Conservation (phyloP, 148 eudicot genomes). For the Rhododendron kiyosumense region DNA sequence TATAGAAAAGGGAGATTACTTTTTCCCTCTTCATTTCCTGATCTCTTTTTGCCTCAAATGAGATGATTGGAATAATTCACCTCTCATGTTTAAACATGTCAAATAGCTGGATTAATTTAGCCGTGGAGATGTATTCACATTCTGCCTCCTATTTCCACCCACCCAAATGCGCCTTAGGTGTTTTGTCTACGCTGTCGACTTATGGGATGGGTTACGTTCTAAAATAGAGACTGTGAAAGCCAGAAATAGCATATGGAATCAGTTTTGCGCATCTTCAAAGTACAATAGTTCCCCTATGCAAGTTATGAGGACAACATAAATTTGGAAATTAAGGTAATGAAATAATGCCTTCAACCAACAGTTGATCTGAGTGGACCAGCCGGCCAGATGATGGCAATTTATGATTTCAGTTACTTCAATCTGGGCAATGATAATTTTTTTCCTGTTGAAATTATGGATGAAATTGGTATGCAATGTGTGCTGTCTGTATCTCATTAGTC, state of each 20-base stretch:
- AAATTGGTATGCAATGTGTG: background rate
- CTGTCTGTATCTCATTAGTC: background rate
- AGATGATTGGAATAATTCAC: background rate
- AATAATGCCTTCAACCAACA: background rate
- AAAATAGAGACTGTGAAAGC: background rate
- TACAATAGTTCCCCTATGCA: background rate
- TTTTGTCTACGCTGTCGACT: background rate
- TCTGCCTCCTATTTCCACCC: background rate
- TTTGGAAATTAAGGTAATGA: background rate
- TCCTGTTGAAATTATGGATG: background rate
- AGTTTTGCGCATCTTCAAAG: background rate
- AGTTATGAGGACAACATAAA: background rate
- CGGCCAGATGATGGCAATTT: background rate
- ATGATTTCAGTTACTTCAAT: background rate
- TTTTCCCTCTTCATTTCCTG: background rate
- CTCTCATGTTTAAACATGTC: background rate
- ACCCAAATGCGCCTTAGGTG: background rate
- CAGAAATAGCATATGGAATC: background rate
- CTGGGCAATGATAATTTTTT: background rate
- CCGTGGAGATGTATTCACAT: background rate
- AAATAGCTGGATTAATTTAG: background rate
- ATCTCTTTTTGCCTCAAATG: background rate
- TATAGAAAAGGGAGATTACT: background rate
- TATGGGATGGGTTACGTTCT: background rate
- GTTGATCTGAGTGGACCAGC: background rate